A percentile compares a stretch with the other conserved stretches of the same genome.
Conservation (phyloP, 371 early-diverging fungal species). For the Batkoa obscura region DNA sequence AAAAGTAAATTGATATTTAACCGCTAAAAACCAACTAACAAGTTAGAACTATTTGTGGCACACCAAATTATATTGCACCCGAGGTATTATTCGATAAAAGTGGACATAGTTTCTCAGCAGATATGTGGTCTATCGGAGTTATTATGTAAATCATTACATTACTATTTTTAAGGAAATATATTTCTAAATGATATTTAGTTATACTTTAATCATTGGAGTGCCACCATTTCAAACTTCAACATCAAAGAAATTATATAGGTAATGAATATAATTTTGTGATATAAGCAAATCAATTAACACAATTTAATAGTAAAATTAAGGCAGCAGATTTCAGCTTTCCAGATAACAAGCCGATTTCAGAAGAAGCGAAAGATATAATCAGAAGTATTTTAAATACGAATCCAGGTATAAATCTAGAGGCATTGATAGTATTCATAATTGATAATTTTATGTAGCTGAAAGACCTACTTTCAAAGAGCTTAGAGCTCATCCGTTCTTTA, state of each 20-base stretch:
- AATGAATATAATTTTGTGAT: background rate
- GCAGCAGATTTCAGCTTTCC: constrained; percentile 55
- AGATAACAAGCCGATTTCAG: constrained; percentile 32
- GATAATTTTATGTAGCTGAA: background rate
- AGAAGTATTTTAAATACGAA: constrained; percentile 46
- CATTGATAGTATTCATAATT: too few species aligned
- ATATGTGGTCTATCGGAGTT: constrained; percentile 97
- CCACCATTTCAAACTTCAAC: background rate
- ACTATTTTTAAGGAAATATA: background rate
- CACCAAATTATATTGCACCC: constrained; percentile 98
- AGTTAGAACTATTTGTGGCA: constrained; percentile 83
- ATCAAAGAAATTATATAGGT: background rate
- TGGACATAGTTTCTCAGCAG: constrained; percentile 94
- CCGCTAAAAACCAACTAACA: background rate
- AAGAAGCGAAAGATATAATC: constrained; percentile 61
- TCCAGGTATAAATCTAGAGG: constrained; percentile 20
- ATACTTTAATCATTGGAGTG: background rate
- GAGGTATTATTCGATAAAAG: constrained; percentile 77
- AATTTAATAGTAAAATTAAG: background rate
- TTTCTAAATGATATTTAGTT: background rate
- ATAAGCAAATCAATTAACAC: background rate
- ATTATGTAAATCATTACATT: constrained; percentile 44
- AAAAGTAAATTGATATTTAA: constrained; percentile 36
- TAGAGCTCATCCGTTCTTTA: constrained; percentile 22
- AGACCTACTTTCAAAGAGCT: constrained; percentile 21